Base-by-base conservation (phyloP, 2,329 filamentous ascomycete species). In the Fusarium clavum region DNA sequence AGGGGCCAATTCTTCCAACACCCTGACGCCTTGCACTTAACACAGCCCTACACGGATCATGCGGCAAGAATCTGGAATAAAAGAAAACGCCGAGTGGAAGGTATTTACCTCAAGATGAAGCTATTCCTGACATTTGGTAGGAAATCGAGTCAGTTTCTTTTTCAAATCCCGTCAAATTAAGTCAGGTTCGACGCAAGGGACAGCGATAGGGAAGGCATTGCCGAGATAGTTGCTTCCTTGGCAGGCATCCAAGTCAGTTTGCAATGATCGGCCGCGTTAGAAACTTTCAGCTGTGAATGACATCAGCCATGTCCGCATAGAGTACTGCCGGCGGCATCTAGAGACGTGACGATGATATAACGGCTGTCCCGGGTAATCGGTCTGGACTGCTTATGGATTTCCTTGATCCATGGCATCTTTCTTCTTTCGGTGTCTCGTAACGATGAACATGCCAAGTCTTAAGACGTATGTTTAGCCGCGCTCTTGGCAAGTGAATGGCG, bases 121-220 rank as follows among this genome's bases (percentile, higher is more conserved):
- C 20, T 9, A 16, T 11, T 22, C 6, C 32, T 4, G 13, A 24
- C 10, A 1, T 16, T 1, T 27, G 5, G 18, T 18, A 16, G 8
- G 16, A 18, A 34, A 5, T 7, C 3, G 10, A 38, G 34, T 38
- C 18, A 38, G 34, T n/a, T 38, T 38, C 34, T 12, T n/a, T 38
- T n/a, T 12, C 20, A 16, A 18, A 4, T n/a, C 8, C 8, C 18
- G 12, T 13, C 2, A 7, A 9, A 2, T 14, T 2, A n/a, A 27
- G 13, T 27, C 32, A 27, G 32, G 24, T 27, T 41, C 24, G 7
- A 41, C 27, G 8, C 2, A 12, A 20, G 32, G 20, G n/a, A 18
- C 9, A 20, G 7, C 18, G 3, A 10, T 12, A 38, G 6, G 34
- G 10, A n/a, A 41, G 20, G 5, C 6, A 27, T 27, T 25, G 18